Evolutionary conservation across 768 basidiomycete species (phyloP), one percentile per base, ranked within the genome.

Genomic region (Boletus vinaceobasis): DNA sequence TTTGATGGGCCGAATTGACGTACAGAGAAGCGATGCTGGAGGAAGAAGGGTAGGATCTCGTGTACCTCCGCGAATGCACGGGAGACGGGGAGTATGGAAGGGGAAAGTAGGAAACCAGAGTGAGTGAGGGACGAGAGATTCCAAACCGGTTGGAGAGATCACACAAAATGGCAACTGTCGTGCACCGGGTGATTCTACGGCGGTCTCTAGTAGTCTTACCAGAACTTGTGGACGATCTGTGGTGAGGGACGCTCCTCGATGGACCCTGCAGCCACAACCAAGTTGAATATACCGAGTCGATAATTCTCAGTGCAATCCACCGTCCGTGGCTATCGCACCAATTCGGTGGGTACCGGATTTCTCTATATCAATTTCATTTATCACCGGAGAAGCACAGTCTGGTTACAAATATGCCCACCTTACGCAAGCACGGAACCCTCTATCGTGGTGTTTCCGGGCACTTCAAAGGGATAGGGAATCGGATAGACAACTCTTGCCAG

Each of bases 1-100:
- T 72, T 62, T 71, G 61, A 67, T 52, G 61, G 56, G 17, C 29
- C 53, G 43, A 49, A 48, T 65, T 73, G 71, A 71, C 71, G 69
- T 73, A 73, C 63, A 73, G 71, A 64, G 69, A 71, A 71, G 71
- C 50, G 55, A 53, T 48, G 60, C 43, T 48, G 58, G 50, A 37
- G 15, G 36, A 58, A 60, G 60, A 51, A 51, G 54, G 54, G 42
- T 55, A 55, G 53, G 60, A 65, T 58, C 63, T 71, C 58, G 47
- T 45, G 59, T 47, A 62, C 53, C 57, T 59, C 65, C 61, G 64
- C 53, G 52, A 53, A 56, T 46, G 53, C 56, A 66, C 57, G 60
- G 57, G 59, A 58, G 49, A 61, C 49, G 61, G 56, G 37, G 57
- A 43, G 43, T 44, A 63, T 48, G 40, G 50, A 67, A 62, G 21